Evolutionary conservation across 129 eudicot genomes (phyloP), one percentile per base, ranked within the genome.

Genomic region (Centaurea solstitialis): DNA sequence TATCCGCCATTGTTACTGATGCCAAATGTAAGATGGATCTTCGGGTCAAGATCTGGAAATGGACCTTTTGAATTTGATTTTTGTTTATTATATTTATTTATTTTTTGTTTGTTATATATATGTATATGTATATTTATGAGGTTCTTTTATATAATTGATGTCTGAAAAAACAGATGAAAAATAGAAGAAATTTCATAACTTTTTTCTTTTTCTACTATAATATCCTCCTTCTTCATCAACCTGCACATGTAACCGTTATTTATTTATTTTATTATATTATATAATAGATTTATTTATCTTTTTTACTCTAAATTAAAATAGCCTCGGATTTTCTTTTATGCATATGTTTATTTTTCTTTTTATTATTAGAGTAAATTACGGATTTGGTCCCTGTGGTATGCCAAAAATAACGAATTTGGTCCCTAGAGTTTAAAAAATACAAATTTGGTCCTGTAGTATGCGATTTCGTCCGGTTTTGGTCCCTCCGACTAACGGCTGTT

Each of bases 31-130:
- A 90, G 91, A 88, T 92, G 79, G 99, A 94, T 94, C 97, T 92
- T 65, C 85, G 97, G 59, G 78, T 94, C 90, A 94, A 90, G 99
- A 94, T 94, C 94, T 90, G 90, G 94, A 94, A 92, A 92, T 91
- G 91, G 91, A 91, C 94, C 10, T 88, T 94, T 76, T 94, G 70
- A 78, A 61, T 59, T 80, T 72, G 65, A 59, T 57, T 40, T 24
- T 70, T 71, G 35, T 41, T 70, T 71, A 33, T 41, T 23, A 38
- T 71, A 26, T 26, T 0, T 26, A 26, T 26, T 26, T 26, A 26
- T 38, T 43, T 71, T 69, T 75, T 37, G 22, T 40, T 62, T 38
- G 21, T 79, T 57, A 70, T 57, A 33, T 33, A 33, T 33, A 33
- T 40, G 21, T 17, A 40, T 33, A 33, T 40, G 21, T 17, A 40